Evolutionary conservation across 2,329 filamentous ascomycete genomes (phyloP).

Genomic region (Aspergillus neoniger): DNA sequence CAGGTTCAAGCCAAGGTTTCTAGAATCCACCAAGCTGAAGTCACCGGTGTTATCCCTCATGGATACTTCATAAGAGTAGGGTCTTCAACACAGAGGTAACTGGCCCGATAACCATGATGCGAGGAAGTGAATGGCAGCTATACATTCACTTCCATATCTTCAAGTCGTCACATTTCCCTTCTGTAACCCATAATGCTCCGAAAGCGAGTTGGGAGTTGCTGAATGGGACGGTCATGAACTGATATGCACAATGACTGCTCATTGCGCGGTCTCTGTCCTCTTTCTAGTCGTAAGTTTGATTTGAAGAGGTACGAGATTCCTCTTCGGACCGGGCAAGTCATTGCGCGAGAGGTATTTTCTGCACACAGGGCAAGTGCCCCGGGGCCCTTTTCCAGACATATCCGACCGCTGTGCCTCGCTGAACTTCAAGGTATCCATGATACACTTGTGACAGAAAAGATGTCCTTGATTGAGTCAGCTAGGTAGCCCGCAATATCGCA

Average conservation of each 20-base stretch:
- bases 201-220: neutral
- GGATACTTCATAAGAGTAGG: neutral
- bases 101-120: neutral
- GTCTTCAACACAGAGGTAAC: neutral
- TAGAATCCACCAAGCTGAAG: neutral
- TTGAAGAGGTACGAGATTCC: slow-evolving; percentile 42
- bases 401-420: slow-evolving; percentile 52
- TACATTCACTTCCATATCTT: neutral
- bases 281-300: slow-evolving; percentile 40
- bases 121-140: neutral
- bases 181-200: neutral
- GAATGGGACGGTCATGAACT: neutral
- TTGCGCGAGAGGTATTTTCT: slow-evolving; percentile 43
- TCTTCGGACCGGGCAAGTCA: slow-evolving; percentile 37
- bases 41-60: neutral
- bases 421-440: slow-evolving; percentile 61
- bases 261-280: slow-evolving; percentile 4
- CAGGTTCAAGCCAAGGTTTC: neutral
- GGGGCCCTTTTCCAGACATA: slow-evolving; percentile 30
- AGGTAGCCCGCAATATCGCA: neutral
- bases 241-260: neutral
- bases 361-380: slow-evolving; percentile 49
- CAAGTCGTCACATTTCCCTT: neutral
- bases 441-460: slow-evolving; percentile 65
- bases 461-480: slow-evolving; percentile 50